Evolutionary conservation across 2,329 filamentous ascomycete species (phyloP).

Genomic region (Paecilomyces sp.): DNA sequence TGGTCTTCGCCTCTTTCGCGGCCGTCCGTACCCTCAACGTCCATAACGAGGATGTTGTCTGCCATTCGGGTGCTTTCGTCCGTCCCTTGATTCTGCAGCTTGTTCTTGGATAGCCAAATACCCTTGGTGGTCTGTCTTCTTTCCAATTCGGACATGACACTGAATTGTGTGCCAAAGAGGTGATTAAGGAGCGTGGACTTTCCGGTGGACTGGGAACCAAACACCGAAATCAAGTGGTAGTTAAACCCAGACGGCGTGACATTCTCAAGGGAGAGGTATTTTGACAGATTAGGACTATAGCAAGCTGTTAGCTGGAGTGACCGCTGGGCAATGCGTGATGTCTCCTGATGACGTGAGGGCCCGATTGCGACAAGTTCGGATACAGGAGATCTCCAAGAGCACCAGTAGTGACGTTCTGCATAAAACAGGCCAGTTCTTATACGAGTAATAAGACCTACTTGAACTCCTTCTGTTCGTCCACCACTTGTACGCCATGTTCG

Average conservation of each 20-base stretch:
- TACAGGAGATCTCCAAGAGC: neutral
- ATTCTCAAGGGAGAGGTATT: conserved; percentile 72
- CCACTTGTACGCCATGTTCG: conserved; percentile 92
- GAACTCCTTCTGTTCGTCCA: conserved; percentile 94
- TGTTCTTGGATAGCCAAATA: conserved; percentile 99
- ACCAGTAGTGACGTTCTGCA: neutral
- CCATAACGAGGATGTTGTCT: conserved; percentile 98
- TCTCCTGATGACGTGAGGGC: neutral
- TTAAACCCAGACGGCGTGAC: conserved; percentile 91
- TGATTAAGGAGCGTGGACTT: conserved; percentile 96
- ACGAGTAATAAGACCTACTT: conserved; percentile 59
- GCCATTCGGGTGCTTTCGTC: conserved; percentile 61
- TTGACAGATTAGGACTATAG: conserved; percentile 63
- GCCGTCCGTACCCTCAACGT: conserved; percentile 95
- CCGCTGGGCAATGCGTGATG: neutral
- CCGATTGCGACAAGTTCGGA: neutral
- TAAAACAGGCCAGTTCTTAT: neutral
- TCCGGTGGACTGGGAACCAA: conserved; percentile 95
- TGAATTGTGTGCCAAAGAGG: conserved; percentile 92
- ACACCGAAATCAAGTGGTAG: conserved; percentile 98
- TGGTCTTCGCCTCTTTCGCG: conserved; percentile 95
- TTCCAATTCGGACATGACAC: conserved; percentile 94
- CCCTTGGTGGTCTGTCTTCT: conserved; percentile 96
- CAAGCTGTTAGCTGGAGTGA: conserved; percentile 7
- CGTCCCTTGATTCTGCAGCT: conserved; percentile 44